Evolutionary conservation across 805 yeast genomes (phyloP).

Genomic region (Sugiyamaella floridensis): DNA sequence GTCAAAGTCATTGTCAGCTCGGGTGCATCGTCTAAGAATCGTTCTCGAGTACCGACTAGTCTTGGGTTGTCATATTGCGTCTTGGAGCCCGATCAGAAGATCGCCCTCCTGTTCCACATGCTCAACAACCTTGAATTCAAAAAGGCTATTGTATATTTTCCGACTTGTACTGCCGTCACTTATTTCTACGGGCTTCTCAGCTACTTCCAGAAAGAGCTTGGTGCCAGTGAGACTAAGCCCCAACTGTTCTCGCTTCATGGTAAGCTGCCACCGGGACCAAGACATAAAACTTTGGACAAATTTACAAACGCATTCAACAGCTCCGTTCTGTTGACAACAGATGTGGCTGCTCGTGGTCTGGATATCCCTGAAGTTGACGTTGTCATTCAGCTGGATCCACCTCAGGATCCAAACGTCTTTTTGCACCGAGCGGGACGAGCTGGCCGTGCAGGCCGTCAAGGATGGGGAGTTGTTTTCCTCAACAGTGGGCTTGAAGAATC

Average conservation of each 20-base stretch:
- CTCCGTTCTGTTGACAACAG: constrained; percentile 78
- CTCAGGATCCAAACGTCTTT: constrained; percentile 85
- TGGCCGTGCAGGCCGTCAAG: constrained; percentile 82
- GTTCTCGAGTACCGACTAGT: constrained; percentile 48
- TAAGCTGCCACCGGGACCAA: constrained; percentile 70
- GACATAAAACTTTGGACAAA: constrained; percentile 60
- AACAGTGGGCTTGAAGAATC: constrained; percentile 73
- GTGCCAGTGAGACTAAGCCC: constrained; percentile 25
- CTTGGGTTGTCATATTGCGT: constrained; percentile 56
- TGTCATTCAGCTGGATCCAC: constrained; percentile 92
- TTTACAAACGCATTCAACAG: constrained; percentile 47
- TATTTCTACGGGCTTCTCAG: constrained; percentile 59
- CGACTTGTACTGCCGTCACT: constrained; percentile 81
- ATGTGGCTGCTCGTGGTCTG: constrained; percentile 97
- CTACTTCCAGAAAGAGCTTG: constrained; percentile 30
- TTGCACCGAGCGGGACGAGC: constrained; percentile 94
- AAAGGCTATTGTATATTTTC: constrained; percentile 85
- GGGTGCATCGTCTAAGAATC: constrained; percentile 20
- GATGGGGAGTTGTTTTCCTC: constrained; percentile 70
- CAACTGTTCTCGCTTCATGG: constrained; percentile 79
- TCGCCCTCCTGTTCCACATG: constrained; percentile 51
- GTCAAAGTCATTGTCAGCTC: constrained; percentile 71
- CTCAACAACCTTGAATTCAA: constrained; percentile 50
- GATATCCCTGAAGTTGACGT: constrained; percentile 93
- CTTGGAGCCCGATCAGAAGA: constrained; percentile 52